These are phyloP conservation scores for Mrakia hoshinonis DNA, from an alignment of 768 basidiomycete species.

Conservation along the genomic window DNA sequence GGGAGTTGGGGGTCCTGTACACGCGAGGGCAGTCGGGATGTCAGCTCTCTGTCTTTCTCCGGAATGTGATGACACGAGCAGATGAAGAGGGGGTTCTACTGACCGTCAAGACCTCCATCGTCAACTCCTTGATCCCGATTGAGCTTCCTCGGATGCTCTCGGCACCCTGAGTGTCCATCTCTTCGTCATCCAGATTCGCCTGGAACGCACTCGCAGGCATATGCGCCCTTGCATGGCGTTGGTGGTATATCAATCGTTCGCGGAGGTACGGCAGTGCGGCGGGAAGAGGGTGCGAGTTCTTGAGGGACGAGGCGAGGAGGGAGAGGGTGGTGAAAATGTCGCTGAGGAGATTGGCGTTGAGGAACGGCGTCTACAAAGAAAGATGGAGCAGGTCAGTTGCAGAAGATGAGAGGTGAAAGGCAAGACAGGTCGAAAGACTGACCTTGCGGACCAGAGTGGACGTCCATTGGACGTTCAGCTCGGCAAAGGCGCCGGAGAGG, in stretches of 20 bases:
- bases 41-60: neutral
- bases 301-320: slow-evolving; percentile 46
- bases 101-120: slow-evolving; percentile 6
- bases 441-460: slow-evolving; percentile 41
- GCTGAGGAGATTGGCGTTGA: slow-evolving; percentile 51
- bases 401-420: neutral
- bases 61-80: neutral
- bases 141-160: neutral
- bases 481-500: slow-evolving; percentile 43
- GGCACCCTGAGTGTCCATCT: neutral
- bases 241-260: slow-evolving; percentile 48
- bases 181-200: neutral
- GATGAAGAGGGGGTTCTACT: neutral
- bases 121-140: neutral
- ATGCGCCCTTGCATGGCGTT: neutral
- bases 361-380: slow-evolving; percentile 43
- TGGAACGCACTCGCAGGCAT: neutral
- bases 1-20: slow-evolving; percentile 15
- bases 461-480: slow-evolving; percentile 46
- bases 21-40: neutral
- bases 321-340: slow-evolving; percentile 48
- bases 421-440: neutral
- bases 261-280: slow-evolving; percentile 45
- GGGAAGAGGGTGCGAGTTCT: slow-evolving; percentile 47
- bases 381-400: neutral